A percentile compares a stretch with the other conserved stretches of the same genome.
These are phyloP conservation scores for Alternaria sp. DNA, from an alignment of 2,329 filamentous ascomycete genomes.

Conservation along the genomic window DNA sequence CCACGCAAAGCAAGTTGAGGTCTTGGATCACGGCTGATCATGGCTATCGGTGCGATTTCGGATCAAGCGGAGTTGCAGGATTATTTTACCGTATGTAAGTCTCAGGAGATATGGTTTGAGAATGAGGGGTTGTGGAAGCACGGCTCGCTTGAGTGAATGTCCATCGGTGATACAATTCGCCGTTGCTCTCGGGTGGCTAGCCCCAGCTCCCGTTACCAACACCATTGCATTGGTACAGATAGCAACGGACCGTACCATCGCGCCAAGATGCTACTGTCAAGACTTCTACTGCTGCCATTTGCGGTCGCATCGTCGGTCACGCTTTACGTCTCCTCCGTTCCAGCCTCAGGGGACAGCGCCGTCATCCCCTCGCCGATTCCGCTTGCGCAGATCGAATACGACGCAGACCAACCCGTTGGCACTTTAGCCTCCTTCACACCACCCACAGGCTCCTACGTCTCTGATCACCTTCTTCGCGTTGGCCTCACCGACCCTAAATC, in stretches of 20 bases:
- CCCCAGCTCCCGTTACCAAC: slow-evolving; percentile 17
- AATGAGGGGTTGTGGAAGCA: background rate
- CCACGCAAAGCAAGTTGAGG: slow-evolving; percentile 27
- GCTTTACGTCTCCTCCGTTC: slow-evolving; percentile 72
- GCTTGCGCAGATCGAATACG: slow-evolving; percentile 54
- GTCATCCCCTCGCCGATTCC: slow-evolving; percentile 46
- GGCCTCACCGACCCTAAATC: slow-evolving; percentile 50
- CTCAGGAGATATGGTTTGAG: background rate
- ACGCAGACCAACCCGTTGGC: slow-evolving; percentile 45
- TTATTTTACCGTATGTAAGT: background rate
- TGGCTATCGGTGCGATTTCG: slow-evolving; percentile 7
- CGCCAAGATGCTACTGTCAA: slow-evolving; percentile 46
- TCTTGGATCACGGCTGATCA: slow-evolving; percentile 12
- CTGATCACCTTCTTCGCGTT: slow-evolving; percentile 52
- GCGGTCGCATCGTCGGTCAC: slow-evolving; percentile 49
- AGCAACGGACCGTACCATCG: background rate
- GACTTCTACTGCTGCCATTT: slow-evolving; percentile 45
- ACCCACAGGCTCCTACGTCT: slow-evolving; percentile 41
- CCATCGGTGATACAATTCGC: slow-evolving; percentile 23
- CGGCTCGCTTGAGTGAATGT: slow-evolving; percentile 10
- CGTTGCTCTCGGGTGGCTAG: slow-evolving; percentile 7
- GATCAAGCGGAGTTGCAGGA: slow-evolving; percentile 9
- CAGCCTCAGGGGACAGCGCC: slow-evolving; percentile 66
- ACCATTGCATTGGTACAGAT: slow-evolving; percentile 4
- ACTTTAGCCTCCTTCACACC: slow-evolving; percentile 45